Conservation (phyloP, 1,284 basidiomycete genomes). For the Tranzscheliella williamsii region DNA sequence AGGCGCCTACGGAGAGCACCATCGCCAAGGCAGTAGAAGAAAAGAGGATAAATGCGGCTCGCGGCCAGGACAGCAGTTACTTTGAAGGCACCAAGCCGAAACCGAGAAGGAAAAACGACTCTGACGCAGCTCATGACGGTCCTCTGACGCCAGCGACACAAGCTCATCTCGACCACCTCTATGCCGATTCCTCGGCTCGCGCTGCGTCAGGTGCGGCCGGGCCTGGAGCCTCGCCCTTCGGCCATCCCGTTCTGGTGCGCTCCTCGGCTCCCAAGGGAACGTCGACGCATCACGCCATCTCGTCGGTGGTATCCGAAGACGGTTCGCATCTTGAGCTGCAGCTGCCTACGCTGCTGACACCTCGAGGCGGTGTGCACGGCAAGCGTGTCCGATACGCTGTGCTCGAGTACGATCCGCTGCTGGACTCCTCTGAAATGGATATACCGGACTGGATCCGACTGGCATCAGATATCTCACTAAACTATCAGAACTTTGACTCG, state of each 20-base stretch:
- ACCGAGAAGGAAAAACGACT: constrained; percentile 11
- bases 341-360: constrained; percentile 52
- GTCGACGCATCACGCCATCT: constrained; percentile 41
- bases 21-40: constrained; percentile 13
- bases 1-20: background rate
- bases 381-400: constrained; percentile 47
- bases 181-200: constrained; percentile 15
- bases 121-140: background rate
- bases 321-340: constrained; percentile 40
- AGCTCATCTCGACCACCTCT: constrained; percentile 21
- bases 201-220: constrained; percentile 6
- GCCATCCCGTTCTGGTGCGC: constrained; percentile 34
- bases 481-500: constrained; percentile 80
- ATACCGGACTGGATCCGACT: constrained; percentile 81
- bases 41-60: constrained; percentile 1
- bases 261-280: constrained; percentile 45
- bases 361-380: constrained; percentile 27
- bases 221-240: constrained; percentile 31
- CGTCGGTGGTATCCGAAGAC: constrained; percentile 25
- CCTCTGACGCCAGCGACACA: constrained; percentile 14
- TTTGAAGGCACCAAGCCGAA: constrained; percentile 8
- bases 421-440: constrained; percentile 82
- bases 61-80: too few species aligned
- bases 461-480: constrained; percentile 85
- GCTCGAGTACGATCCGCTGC: constrained; percentile 63